phyloP scores from a whole-genome alignment of 1,139 yeast species.

The Debaryomyces sp. region DNA sequence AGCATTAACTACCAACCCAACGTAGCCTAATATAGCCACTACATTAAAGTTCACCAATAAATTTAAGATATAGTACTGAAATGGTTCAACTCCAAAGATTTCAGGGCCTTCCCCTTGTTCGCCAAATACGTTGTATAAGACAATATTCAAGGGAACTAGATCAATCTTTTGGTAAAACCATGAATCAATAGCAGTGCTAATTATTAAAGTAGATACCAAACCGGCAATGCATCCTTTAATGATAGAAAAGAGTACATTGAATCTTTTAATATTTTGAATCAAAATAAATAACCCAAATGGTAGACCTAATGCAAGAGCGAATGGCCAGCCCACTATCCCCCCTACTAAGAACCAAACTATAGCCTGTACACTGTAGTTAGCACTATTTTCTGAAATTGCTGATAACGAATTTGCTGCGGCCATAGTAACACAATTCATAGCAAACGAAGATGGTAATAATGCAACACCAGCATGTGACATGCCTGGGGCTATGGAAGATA shows the following conservation, averaged over 20 bases:
- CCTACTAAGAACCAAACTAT: conserved; percentile 62
- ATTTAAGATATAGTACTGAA: conserved; percentile 70
- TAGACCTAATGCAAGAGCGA: conserved; percentile 64
- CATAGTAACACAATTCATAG: conserved; percentile 67
- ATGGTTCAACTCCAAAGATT: conserved; percentile 89
- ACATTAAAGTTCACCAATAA: conserved; percentile 73
- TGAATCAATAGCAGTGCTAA: conserved; percentile 57
- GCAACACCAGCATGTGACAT: conserved; percentile 87
- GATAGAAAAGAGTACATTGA: conserved; percentile 15
- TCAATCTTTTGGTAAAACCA: conserved; percentile 62
- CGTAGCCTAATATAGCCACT: conserved; percentile 47
- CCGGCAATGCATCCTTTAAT: conserved; percentile 19
- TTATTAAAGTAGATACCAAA: conserved; percentile 30
- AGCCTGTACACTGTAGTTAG: conserved; percentile 28
- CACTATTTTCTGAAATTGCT: conserved; percentile 15
- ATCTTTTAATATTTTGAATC: conserved; percentile 7
- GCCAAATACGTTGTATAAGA: conserved; percentile 78
- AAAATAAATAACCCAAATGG: conserved; percentile 54
- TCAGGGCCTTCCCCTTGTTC: conserved; percentile 82
- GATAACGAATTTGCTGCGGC: conserved; percentile 48
- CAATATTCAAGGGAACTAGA: conserved; percentile 81
- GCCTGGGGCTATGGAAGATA: conserved; percentile 57
- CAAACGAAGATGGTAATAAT: conserved; percentile 82
- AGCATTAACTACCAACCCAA: conserved; percentile 36
- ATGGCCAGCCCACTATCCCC: conserved; percentile 92